Percentiles rank a stretch among this genome's conserved stretches.
Conservation (phyloP, 2,329 filamentous ascomycete species). For the Clarireedia homoeocarpa region DNA sequence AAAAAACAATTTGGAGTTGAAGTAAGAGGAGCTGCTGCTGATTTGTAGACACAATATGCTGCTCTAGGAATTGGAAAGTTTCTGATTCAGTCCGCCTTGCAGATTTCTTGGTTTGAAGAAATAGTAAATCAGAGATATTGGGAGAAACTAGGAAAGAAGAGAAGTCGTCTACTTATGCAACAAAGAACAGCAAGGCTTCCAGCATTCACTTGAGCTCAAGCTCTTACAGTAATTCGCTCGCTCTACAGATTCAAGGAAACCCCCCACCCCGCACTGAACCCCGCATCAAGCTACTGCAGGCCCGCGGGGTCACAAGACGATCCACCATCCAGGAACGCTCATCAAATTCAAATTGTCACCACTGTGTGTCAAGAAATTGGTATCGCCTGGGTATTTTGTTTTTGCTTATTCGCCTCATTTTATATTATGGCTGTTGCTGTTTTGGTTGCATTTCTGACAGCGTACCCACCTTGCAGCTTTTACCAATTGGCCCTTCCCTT, state of each 20-base stretch:
- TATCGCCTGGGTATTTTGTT: not conserved
- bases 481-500: slow-evolving; percentile 31
- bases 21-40: not conserved
- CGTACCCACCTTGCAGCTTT: not conserved
- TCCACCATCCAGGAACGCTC: not conserved
- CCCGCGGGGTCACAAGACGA: not conserved
- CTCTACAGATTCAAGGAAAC: not conserved
- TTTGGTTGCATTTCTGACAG: not conserved
- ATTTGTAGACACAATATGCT: not conserved
- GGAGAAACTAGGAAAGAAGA: not conserved
- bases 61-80: not conserved
- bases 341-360: not conserved
- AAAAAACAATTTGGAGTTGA: not conserved
- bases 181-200: not conserved
- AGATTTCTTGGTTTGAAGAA: not conserved
- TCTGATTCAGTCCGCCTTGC: not conserved
- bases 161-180: not conserved
- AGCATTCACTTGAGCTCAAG: not conserved
- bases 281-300: slow-evolving; percentile 4
- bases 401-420: not conserved
- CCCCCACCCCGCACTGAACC: slow-evolving; percentile 1
- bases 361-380: not conserved
- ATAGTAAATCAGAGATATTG: not conserved
- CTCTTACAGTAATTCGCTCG: not conserved
- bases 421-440: not conserved